phyloP scores from a whole-genome alignment of 129 eudicot genomes.

The Lactuca saligna region DNA sequence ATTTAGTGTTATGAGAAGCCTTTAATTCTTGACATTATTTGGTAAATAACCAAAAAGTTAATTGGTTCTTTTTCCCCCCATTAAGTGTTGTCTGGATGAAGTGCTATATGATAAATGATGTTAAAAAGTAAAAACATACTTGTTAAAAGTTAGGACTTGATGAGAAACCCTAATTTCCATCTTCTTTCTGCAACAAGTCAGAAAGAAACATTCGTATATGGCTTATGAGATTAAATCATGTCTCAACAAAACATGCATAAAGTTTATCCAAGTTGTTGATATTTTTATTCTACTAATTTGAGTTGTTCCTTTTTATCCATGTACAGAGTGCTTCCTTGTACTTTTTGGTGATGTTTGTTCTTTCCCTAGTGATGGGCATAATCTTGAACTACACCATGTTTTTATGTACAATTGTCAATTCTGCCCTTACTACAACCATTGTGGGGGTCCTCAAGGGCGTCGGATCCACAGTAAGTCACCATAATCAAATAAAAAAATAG shows the following conservation, averaged over 20 bases:
- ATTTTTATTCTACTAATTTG: neutral
- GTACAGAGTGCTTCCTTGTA: constrained; percentile 66
- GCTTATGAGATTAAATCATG: too few relatives aligned
- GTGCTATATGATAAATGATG: too few relatives aligned
- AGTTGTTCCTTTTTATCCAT: constrained; percentile 17
- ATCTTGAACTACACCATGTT: constrained; percentile 96
- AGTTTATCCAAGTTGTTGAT: too few relatives aligned
- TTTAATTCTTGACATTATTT: neutral
- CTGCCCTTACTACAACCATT: constrained; percentile 93
- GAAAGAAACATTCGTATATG: too few relatives aligned
- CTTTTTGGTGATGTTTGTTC: constrained; percentile 65
- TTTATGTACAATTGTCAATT: constrained; percentile 94
- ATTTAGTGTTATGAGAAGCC: neutral
- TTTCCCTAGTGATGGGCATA: constrained; percentile 95
- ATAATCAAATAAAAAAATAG: neutral
- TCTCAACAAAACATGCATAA: too few relatives aligned
- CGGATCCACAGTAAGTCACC: constrained; percentile 82
- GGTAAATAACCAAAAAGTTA: too few relatives aligned
- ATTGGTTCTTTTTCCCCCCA: too few relatives aligned
- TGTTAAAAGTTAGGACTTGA: too few relatives aligned
- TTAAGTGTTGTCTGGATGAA: too few relatives aligned
- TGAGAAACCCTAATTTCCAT: too few relatives aligned
- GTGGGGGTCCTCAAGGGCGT: constrained; percentile 99
- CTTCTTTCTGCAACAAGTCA: too few relatives aligned
- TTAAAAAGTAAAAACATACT: too few relatives aligned